Evolutionary conservation across 306 rosid species (phyloP).

Genomic region (Quercus ilex): DNA sequence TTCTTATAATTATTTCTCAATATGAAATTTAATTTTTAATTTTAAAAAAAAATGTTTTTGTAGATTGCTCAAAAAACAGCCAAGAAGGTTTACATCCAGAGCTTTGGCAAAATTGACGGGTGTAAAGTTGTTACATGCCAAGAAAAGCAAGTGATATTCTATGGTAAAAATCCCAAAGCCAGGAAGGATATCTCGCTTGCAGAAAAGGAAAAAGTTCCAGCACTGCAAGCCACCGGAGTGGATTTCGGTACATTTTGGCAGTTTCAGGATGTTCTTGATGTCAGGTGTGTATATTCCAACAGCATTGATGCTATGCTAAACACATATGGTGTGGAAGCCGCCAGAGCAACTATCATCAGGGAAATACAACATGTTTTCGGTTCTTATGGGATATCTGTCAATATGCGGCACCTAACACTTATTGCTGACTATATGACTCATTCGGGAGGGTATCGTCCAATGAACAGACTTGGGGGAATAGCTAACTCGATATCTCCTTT

Average conservation of each 20-base stretch:
- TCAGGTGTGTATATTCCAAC: conserved; percentile 70
- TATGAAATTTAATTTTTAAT: conserved; percentile 7
- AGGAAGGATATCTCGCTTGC: conserved; percentile 45
- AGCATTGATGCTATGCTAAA: conserved; percentile 60
- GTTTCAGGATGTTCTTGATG: conserved; percentile 62
- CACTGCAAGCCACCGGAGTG: conserved; percentile 75
- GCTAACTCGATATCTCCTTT: conserved; percentile 70
- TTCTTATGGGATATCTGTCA: conserved; percentile 80
- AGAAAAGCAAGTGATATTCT: conserved; percentile 73
- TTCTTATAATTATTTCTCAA: neutral
- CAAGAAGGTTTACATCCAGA: conserved; percentile 67
- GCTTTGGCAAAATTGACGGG: conserved; percentile 55
- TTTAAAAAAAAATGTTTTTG: neutral
- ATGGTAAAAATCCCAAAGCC: conserved; percentile 43
- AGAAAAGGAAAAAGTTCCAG: conserved; percentile 60
- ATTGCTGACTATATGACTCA: conserved; percentile 85
- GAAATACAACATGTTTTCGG: conserved; percentile 78
- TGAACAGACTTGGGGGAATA: conserved; percentile 65
- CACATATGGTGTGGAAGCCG: conserved; percentile 87
- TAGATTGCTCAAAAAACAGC: conserved; percentile 80
- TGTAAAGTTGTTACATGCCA: conserved; percentile 68
- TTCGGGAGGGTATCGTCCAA: conserved; percentile 66
- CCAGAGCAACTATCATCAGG: conserved; percentile 78
- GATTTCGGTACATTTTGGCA: conserved; percentile 72
- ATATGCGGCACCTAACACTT: conserved; percentile 73